Base-by-base conservation (phyloP, 306 rosid genomes). In the Quercus agrifolia region DNA sequence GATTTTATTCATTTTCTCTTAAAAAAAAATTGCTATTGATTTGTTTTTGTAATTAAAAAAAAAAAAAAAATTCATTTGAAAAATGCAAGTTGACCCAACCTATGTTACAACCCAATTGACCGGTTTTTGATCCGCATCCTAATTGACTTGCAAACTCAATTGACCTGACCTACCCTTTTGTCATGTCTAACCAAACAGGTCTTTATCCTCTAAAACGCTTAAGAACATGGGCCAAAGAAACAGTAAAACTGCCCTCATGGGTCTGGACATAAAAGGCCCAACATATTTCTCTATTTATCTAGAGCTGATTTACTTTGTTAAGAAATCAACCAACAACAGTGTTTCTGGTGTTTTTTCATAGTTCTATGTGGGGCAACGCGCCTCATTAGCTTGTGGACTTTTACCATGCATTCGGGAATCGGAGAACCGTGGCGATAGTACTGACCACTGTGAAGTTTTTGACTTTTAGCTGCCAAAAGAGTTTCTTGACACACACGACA, bases 331-430 rank as follows among this genome's bases (percentile, higher is more conserved):
- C 46, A 38, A 38, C 46, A 38, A 38, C 46, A 0, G 89, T 87
- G 56, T 87, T 89, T 84, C 93, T 78, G 95, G 95, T 49, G 95
- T 92, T 68, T 89, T 91, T 38, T 38, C 85, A 91, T 91, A 10
- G 95, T 87, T 74, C 83, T 82, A 70, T 91, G 95, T 59, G 95
- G 95, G 77, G 95, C 95, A 21, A 91, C 91, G n/a, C 95, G 89
- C 81, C 88, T 89, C 28, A 87, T 91, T 64, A 87, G 73, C 78
- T 79, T 91, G 67, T 91, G 96, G 96, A 91, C 96, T 57, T 91
- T 87, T 54, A 75, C 75, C 0, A 59, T 81, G 72, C 89, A 91
- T 80, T n/a, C 90, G 30, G 89, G 80, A 83, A 89, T 38, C 11
- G 46, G 46, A 38, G 2, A 38, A 7, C 89, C 30, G 93, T 87